Evolutionary conservation across 1,284 basidiomycete species (phyloP).

Genomic region (Irpex sp.): DNA sequence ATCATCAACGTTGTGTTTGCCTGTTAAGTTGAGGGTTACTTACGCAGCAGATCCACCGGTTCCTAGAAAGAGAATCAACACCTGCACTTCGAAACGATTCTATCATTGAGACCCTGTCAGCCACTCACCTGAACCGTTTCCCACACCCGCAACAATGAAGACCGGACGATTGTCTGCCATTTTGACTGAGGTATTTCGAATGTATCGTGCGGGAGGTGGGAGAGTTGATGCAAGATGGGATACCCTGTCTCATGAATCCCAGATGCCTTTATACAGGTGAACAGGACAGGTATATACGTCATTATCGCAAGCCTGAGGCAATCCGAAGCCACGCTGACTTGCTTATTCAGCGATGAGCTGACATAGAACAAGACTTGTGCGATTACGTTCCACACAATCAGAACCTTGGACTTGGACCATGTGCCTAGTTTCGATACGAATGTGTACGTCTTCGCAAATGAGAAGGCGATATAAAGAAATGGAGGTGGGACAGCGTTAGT

Average conservation of each 20-base stretch:
- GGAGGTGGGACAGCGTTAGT: too few species aligned
- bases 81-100: neutral
- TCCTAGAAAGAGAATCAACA: neutral
- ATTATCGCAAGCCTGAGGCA: neutral
- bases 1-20: neutral
- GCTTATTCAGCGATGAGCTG: neutral
- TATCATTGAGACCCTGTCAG: neutral
- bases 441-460: too few species aligned
- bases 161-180: neutral
- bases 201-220: too few species aligned
- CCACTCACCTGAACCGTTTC: neutral
- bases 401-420: neutral
- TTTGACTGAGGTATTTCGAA: neutral
- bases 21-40: neutral
- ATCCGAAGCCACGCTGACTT: neutral
- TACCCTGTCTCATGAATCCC: too few species aligned
- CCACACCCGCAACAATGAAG: neutral
- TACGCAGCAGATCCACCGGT: neutral
- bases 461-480: too few species aligned
- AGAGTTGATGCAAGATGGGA: too few species aligned
- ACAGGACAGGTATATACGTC: neutral
- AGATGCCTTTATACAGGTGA: neutral
- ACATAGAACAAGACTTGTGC: neutral
- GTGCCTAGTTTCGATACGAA: too few species aligned
- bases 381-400: neutral